These are phyloP conservation scores for Citrullus colocynthis DNA, from an alignment of 306 rosid species.

Conservation along the genomic window DNA sequence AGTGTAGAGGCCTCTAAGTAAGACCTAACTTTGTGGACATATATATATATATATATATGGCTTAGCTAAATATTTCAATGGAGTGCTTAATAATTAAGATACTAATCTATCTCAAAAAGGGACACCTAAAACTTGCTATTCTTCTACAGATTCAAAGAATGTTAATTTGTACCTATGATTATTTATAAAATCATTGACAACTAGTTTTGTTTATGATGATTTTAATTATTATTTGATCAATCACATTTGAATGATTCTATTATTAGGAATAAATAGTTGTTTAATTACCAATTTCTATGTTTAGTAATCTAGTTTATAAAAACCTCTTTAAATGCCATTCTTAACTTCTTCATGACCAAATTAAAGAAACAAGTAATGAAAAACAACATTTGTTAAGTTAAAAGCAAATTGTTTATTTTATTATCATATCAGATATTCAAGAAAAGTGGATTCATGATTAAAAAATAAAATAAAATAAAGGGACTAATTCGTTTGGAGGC, in stretches of 20 bases:
- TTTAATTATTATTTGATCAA: background rate
- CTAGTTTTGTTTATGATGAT: background rate
- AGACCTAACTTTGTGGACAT: background rate
- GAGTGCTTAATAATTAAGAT: background rate
- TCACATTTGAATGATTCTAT: background rate
- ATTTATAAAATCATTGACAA: background rate
- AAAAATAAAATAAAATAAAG: too few relatives aligned
- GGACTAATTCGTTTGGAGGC: background rate
- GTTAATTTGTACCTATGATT: background rate
- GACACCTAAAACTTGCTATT: background rate
- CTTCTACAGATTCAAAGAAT: background rate
- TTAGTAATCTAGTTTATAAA: too few relatives aligned
- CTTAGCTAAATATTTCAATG: background rate
- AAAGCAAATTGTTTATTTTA: background rate
- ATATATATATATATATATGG: background rate
- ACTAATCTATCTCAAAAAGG: background rate
- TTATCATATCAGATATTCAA: too few relatives aligned
- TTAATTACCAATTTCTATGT: too few relatives aligned
- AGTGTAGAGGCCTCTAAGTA: too few relatives aligned
- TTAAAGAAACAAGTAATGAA: background rate
- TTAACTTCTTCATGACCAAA: background rate
- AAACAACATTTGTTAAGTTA: background rate
- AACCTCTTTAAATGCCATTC: too few relatives aligned
- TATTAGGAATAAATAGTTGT: too few relatives aligned
- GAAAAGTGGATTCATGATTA: too few relatives aligned